Conservation (phyloP, 75 land plant species). For the Picea glauca region DNA sequence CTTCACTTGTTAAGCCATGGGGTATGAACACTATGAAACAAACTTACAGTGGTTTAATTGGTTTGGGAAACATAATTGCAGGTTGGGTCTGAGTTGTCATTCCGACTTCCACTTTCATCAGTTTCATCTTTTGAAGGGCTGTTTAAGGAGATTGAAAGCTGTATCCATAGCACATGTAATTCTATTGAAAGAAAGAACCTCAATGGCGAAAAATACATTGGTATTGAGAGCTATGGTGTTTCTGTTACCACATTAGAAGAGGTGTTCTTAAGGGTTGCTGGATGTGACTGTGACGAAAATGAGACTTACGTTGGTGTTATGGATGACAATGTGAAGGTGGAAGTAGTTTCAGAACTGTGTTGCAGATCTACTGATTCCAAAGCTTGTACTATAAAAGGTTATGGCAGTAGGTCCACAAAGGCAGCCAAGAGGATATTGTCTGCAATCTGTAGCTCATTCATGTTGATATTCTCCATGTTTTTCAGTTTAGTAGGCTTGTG, state of each 20-base stretch:
- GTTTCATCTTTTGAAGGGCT: constrained; percentile 67
- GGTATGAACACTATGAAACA: neutral
- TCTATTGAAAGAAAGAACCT: neutral
- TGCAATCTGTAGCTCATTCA: constrained; percentile 17
- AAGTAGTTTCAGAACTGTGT: constrained; percentile 5
- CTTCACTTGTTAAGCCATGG: neutral
- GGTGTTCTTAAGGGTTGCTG: constrained; percentile 84
- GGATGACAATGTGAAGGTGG: constrained; percentile 7
- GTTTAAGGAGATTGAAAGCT: constrained; percentile 75
- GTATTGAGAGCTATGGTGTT: constrained; percentile 86
- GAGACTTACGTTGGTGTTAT: constrained; percentile 9
- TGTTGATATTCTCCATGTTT: constrained; percentile 28
- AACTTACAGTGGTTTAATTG: constrained; percentile 1
- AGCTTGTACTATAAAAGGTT: constrained; percentile 14
- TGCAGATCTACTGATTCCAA: neutral
- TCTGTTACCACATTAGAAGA: constrained; percentile 96
- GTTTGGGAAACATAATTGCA: constrained; percentile 14
- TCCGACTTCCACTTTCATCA: constrained; percentile 77
- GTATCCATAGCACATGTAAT: constrained; percentile 16
- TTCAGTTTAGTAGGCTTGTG: constrained; percentile 27
- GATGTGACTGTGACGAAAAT: constrained; percentile 36
- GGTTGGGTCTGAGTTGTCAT: constrained; percentile 85
- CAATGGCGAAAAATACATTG: constrained; percentile 12
- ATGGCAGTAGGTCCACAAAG: constrained; percentile 9
- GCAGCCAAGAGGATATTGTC: constrained; percentile 16